These are phyloP conservation scores for Porcisia hertigi DNA, from an alignment of 208 protist genomes.

Conservation along the genomic window DNA sequence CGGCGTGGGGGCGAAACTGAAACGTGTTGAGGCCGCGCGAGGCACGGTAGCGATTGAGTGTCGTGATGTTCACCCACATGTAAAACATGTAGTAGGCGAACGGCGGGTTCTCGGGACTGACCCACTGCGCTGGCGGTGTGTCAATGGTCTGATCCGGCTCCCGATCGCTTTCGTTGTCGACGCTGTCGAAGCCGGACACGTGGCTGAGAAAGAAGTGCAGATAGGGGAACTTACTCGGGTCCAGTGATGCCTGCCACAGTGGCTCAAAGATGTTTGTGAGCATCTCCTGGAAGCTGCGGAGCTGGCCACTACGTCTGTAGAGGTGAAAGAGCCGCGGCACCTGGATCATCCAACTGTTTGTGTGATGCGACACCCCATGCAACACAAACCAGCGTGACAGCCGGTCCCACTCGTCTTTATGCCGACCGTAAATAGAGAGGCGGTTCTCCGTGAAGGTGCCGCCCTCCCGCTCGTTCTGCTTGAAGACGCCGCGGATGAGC, in stretches of 20 bases:
- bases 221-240: constrained; percentile 92
- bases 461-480: constrained; percentile 48
- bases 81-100: constrained; percentile 97
- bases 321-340: constrained; percentile 90
- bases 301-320: constrained; percentile 58
- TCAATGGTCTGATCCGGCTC: constrained; percentile 54
- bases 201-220: constrained; percentile 94
- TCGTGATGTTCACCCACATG: constrained; percentile 97
- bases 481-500: constrained; percentile 63
- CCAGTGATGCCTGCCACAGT: constrained; percentile 96
- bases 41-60: constrained; percentile 94
- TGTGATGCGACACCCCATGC: constrained; percentile 91
- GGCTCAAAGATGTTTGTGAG: constrained; percentile 97
- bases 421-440: constrained; percentile 83
- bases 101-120: constrained; percentile 56
- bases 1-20: constrained; percentile 95
- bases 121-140: constrained; percentile 51
- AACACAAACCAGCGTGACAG: constrained; percentile 80
- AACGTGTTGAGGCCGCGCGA: constrained; percentile 92
- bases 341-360: constrained; percentile 97
- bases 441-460: constrained; percentile 83
- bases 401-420: constrained; percentile 62
- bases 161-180: constrained; percentile 96
- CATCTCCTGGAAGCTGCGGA: constrained; percentile 94
- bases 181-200: constrained; percentile 96